Conservation (phyloP, 352 stramenopile species). For the Halophytophthora polymorphica region DNA sequence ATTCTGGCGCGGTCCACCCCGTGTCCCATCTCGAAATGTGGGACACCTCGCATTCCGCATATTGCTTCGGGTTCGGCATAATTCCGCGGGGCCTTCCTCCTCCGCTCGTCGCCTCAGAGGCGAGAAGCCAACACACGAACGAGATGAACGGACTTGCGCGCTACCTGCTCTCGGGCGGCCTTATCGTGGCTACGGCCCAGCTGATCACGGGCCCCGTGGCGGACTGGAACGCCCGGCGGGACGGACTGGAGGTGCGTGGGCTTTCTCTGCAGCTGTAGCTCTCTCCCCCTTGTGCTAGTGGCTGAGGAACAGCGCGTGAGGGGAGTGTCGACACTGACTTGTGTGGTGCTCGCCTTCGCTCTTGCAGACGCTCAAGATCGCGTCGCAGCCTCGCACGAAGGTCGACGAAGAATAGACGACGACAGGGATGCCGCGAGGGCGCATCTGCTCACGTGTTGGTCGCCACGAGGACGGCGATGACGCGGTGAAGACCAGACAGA, state of each 20-base stretch:
- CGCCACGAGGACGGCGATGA: neutral
- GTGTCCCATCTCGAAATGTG: too few species aligned
- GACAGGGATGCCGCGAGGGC: neutral
- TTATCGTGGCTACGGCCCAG: slow-evolving; percentile 69
- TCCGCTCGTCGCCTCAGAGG: too few species aligned
- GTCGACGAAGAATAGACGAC: slow-evolving; percentile 46
- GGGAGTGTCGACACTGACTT: neutral
- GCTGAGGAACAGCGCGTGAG: neutral
- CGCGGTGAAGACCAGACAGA: neutral
- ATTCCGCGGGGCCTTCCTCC: too few species aligned
- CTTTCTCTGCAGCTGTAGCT: neutral
- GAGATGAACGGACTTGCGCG: slow-evolving; percentile 73
- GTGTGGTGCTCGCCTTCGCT: slow-evolving; percentile 5
- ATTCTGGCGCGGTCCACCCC: too few species aligned
- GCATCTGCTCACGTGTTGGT: neutral
- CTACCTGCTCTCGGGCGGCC: slow-evolving; percentile 65
- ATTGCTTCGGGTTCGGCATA: too few species aligned
- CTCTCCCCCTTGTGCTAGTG: neutral
- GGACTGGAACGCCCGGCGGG: slow-evolving; percentile 76
- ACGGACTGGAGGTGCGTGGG: slow-evolving; percentile 50
- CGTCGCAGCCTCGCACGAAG: slow-evolving; percentile 48
- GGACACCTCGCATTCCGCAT: too few species aligned
- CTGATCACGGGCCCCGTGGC: slow-evolving; percentile 59
- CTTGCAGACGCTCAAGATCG: slow-evolving; percentile 59
- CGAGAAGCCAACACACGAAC: neutral